These are phyloP conservation scores for Apiospora pterosperma DNA, from an alignment of 2,329 filamentous ascomycete genomes.

Conservation along the genomic window DNA sequence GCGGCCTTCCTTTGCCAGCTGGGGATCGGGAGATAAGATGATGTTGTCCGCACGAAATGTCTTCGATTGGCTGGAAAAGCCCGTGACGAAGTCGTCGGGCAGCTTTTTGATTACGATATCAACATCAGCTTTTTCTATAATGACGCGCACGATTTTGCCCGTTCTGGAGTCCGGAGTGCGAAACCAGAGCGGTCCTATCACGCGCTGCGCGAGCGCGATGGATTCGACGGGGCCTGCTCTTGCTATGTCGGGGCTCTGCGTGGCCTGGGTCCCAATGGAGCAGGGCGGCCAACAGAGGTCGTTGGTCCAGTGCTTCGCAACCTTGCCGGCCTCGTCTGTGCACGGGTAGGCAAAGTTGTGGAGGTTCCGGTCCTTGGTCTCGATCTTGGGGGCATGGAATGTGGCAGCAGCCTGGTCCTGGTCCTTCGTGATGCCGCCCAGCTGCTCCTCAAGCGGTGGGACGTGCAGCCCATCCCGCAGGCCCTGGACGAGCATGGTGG, in stretches of 20 bases:
- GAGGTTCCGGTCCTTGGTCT: constrained; percentile 53
- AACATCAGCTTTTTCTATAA: constrained; percentile 29
- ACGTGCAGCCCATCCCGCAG: constrained; percentile 64
- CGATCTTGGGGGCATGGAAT: constrained; percentile 71
- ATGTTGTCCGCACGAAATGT: too few relatives aligned
- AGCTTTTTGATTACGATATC: constrained; percentile 13
- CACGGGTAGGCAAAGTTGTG: constrained; percentile 31
- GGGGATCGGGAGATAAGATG: neutral
- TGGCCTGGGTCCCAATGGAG: too few relatives aligned
- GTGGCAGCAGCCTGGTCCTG: constrained; percentile 10
- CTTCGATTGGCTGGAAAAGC: too few relatives aligned
- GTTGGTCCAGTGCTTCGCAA: neutral
- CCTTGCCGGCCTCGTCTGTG: too few relatives aligned
- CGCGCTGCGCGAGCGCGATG: constrained; percentile 51
- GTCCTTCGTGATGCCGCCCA: constrained; percentile 20
- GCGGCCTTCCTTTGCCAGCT: neutral
- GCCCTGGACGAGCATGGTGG: constrained; percentile 64
- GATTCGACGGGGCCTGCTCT: neutral
- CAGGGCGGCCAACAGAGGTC: too few relatives aligned
- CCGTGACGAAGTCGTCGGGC: neutral
- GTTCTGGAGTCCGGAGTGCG: constrained; percentile 18
- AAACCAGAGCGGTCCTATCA: constrained; percentile 67
- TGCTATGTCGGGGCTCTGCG: too few relatives aligned
- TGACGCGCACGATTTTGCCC: constrained; percentile 29
- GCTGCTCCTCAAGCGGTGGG: constrained; percentile 47